Conservation (phyloP, 176 grass and related monocot genomes). For the Areca catechu region DNA sequence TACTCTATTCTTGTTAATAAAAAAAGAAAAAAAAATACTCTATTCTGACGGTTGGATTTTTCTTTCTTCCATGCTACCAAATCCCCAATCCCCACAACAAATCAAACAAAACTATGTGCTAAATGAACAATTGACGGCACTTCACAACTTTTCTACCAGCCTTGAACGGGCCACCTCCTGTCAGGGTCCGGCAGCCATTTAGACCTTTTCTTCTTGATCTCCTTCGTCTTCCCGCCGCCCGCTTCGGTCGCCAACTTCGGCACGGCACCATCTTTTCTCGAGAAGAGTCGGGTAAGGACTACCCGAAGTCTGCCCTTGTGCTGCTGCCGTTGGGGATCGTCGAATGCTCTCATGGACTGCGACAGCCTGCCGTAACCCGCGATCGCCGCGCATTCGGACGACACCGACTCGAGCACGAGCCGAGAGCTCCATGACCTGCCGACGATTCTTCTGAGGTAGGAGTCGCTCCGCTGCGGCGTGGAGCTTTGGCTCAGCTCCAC, state of each 20-base stretch:
- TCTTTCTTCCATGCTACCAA: too few relatives aligned
- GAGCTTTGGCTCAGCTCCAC: neutral
- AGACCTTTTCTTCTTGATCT: neutral
- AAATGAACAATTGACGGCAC: too few relatives aligned
- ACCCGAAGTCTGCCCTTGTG: neutral
- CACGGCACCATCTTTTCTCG: neutral
- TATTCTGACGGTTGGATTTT: too few relatives aligned
- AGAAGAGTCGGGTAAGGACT: neutral
- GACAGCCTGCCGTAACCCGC: neutral
- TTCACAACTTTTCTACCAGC: neutral
- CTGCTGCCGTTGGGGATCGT: neutral
- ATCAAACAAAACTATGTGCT: too few relatives aligned
- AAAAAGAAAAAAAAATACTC: too few relatives aligned
- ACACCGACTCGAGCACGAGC: neutral
- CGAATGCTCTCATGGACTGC: neutral
- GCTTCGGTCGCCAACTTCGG: neutral
- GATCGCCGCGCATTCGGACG: neutral
- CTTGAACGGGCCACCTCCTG: constrained; percentile 9
- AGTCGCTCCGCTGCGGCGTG: neutral
- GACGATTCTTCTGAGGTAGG: neutral
- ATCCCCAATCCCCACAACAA: too few relatives aligned
- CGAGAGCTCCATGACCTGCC: neutral
- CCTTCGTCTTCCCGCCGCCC: neutral
- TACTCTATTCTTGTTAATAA: too few relatives aligned
- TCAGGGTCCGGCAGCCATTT: constrained; percentile 7